Evolutionary conservation across 768 basidiomycete genomes (phyloP).

Genomic region (Suillus subaureus): DNA sequence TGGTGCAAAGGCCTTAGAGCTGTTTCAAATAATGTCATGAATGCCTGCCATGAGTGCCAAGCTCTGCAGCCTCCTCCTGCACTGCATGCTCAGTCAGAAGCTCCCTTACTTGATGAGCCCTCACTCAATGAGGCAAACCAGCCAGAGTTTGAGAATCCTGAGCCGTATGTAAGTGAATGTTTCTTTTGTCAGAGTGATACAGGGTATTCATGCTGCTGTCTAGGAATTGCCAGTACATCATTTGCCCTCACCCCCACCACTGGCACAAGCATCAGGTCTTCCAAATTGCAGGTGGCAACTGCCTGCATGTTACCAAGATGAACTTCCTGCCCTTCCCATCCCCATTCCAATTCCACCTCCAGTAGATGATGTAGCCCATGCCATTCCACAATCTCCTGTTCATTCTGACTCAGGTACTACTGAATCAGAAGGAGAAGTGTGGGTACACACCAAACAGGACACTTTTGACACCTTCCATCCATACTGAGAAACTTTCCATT

Average conservation of each 20-base stretch:
- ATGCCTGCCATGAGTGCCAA: not conserved
- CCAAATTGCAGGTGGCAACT: not conserved
- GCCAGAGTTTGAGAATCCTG: not conserved
- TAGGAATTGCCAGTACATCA: not conserved
- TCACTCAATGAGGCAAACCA: no score
- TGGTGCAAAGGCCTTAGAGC: not conserved
- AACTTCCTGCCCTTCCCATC: constrained; percentile 3
- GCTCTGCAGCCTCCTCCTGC: not conserved
- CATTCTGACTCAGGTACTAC: no score
- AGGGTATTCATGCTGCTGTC: not conserved
- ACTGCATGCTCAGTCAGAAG: no score
- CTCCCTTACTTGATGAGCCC: no score
- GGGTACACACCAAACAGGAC: constrained; percentile 16
- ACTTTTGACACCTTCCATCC: constrained; percentile 15
- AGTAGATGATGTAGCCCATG: no score
- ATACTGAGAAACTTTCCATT: not conserved
- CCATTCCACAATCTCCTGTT: no score
- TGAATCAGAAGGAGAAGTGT: constrained; percentile 16
- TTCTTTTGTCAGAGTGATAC: not conserved
- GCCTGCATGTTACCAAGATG: not conserved
- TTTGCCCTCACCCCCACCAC: not conserved
- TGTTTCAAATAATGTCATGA: not conserved
- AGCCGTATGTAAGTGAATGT: not conserved
- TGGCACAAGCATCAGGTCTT: constrained; percentile 2
- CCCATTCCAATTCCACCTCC: constrained; percentile 11